phyloP scores from a whole-genome alignment of 2,329 filamentous ascomycete species.

The Xylaria sp. region DNA sequence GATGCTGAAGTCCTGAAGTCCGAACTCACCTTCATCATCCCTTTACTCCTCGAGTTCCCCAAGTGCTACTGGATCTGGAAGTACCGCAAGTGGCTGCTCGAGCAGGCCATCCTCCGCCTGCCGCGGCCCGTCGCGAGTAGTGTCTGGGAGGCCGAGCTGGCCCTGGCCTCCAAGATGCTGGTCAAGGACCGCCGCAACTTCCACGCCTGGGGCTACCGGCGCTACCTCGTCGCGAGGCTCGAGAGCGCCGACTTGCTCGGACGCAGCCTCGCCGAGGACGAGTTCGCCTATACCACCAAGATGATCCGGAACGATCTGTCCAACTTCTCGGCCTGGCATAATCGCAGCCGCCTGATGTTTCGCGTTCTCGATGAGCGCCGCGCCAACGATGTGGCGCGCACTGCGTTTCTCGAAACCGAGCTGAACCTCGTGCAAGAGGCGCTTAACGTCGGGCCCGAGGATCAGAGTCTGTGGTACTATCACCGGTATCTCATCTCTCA shows the following conservation, averaged over 20 bases:
- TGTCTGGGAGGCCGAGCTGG: slow-evolving; percentile 88
- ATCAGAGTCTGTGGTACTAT: slow-evolving; percentile 98
- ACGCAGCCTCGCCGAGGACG: slow-evolving; percentile 76
- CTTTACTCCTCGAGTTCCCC: slow-evolving; percentile 83
- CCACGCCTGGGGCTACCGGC: slow-evolving; percentile 94
- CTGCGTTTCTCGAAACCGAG: slow-evolving; percentile 79
- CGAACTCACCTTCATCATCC: slow-evolving; percentile 85
- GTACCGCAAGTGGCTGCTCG: slow-evolving; percentile 86
- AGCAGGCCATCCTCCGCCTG: slow-evolving; percentile 74
- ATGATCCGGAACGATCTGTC: slow-evolving; percentile 89
- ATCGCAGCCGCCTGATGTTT: slow-evolving; percentile 84
- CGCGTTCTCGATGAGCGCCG: slow-evolving; percentile 76
- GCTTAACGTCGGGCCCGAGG: slow-evolving; percentile 88
- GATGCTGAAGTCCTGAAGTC: slow-evolving; percentile 69
- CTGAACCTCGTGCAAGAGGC: slow-evolving; percentile 79
- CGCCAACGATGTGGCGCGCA: slow-evolving; percentile 71
- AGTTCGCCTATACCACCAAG: slow-evolving; percentile 89
- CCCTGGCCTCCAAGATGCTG: slow-evolving; percentile 88
- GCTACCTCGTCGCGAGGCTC: slow-evolving; percentile 79
- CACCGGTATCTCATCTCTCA: slow-evolving; percentile 87
- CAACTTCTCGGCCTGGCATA: slow-evolving; percentile 98
- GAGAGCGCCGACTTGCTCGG: slow-evolving; percentile 68
- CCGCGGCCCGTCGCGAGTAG: slow-evolving; percentile 64
- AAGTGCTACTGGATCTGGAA: slow-evolving; percentile 99
- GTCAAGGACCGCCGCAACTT: slow-evolving; percentile 89